These are phyloP conservation scores for Physcomitrellopsis africana DNA, from an alignment of 225 moss, liverwort and hornwort species.

Conservation along the genomic window DNA sequence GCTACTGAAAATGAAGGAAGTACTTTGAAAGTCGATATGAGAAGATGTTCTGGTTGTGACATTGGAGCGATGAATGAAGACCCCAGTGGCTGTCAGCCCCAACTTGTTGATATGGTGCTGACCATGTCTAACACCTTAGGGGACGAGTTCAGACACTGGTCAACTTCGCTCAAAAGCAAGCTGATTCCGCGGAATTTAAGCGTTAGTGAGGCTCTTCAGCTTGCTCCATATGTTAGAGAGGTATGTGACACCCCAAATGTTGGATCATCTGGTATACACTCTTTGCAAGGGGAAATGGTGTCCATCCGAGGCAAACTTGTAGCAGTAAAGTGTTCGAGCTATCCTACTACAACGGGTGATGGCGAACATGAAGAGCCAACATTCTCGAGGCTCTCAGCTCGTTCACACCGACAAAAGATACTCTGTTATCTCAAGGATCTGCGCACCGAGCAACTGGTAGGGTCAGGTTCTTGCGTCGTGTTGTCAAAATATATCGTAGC, in stretches of 20 bases:
- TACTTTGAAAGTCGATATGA: constrained; percentile 17
- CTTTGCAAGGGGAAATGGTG: constrained; percentile 62
- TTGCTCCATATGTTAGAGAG: constrained; percentile 24
- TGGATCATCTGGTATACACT: constrained; percentile 26
- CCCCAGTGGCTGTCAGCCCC: constrained; percentile 26
- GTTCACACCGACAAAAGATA: constrained; percentile 12
- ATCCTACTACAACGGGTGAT: constrained; percentile 25
- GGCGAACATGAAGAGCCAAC: constrained; percentile 19
- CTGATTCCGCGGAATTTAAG: constrained; percentile 31
- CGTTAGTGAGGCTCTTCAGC: constrained; percentile 39
- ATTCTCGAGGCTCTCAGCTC: constrained; percentile 27
- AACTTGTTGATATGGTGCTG: constrained; percentile 50
- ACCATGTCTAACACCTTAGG: constrained; percentile 32
- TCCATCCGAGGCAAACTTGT: constrained; percentile 51
- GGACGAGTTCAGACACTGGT: constrained; percentile 39
- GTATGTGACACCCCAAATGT: constrained; percentile 14
- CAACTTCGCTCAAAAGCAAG: constrained; percentile 35
- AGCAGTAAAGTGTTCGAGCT: constrained; percentile 21
- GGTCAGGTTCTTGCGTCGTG: constrained; percentile 6
- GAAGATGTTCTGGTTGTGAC: constrained; percentile 28
- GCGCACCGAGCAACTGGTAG: constrained; percentile 37
- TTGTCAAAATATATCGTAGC: too few relatives aligned
- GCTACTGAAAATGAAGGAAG: constrained; percentile 24
- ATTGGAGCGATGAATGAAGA: constrained; percentile 26
- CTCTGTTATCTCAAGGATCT: constrained; percentile 46